Evolutionary conservation across 345 rosid genomes (phyloP), one percentile per base, ranked within the genome.

Genomic region (Boechera divaricarpa): DNA sequence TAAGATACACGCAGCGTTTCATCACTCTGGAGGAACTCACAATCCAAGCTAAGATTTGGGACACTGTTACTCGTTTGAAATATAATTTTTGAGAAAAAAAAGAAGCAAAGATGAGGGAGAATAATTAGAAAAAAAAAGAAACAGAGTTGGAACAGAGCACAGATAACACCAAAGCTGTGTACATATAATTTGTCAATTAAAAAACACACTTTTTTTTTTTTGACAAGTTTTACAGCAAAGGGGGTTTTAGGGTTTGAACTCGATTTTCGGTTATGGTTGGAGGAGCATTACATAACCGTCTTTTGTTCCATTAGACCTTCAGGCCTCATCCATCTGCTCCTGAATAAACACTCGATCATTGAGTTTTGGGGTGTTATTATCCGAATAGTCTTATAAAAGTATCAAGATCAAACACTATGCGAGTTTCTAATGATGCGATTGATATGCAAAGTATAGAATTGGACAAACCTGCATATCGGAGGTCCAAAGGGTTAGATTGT

Each of bases 401-500:
- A 51, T 18, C 51, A 28, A 68, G 36, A 42, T 24, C 35, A 47
- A 21, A 52, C 48, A 63, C 32, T 21, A 16, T 29, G 12, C 29
- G 28, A 13, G 21, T 13, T 31, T n/a, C 28, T 24, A 26, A 24
- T 36, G 47, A 47, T 13, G 38, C 1, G 2, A 63, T 1, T 48
- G 62, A 62, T 11, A 26, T 3, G 24, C 57, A n/a, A 6, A 31
- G 33, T 16, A 60, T 3, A 58, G 49, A 36, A 41, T 44, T 42
- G 32, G 51, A 70, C 79, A 10, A 65, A 88, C 89, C 93, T 87
- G 88, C 86, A 85, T 85, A 58, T 86, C 86, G 15, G 89, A 89
- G 69, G 93, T 87, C 87, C 86, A 86, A 10, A 82, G 85, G 67
- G 89, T 86, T 56, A 86, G 82, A 72, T 86, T 88, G 70, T 86